Evolutionary conservation across 495 filamentous ascomycete genomes (phyloP).

Genomic region (Aspergillus nanangensis): DNA sequence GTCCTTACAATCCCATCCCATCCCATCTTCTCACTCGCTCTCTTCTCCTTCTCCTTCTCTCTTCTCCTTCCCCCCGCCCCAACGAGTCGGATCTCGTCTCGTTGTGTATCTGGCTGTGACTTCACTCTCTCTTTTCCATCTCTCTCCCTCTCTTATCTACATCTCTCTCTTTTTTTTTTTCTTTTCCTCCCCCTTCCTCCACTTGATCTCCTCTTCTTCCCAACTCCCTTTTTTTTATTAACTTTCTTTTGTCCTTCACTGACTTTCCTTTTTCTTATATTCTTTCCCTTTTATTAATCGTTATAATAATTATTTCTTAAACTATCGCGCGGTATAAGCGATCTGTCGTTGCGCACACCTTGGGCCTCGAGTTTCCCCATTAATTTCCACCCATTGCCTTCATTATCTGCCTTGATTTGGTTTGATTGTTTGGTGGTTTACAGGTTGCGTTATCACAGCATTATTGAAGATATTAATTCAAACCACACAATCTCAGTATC

Average conservation of each 20-base stretch:
- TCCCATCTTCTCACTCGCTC: conserved; percentile 5
- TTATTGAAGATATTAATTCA: no score
- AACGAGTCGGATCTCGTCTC: conserved; percentile 20
- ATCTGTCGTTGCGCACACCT: no score
- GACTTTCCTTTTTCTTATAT: background rate
- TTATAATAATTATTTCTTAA: background rate
- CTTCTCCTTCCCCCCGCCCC: conserved; percentile 15
- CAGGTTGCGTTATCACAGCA: no score
- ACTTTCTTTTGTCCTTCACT: background rate
- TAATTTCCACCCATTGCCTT: background rate
- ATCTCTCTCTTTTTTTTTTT: conserved; percentile 6
- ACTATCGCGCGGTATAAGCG: background rate
- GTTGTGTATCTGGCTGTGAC: conserved; percentile 7
- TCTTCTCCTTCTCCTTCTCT: conserved; percentile 1
- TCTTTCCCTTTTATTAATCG: conserved; percentile 1
- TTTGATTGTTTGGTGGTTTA: no score
- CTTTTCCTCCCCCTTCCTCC: conserved; percentile 5
- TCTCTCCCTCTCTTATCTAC: conserved; percentile 6
- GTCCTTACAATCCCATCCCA: no score
- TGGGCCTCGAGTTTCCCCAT: no score
- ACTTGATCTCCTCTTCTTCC: background rate
- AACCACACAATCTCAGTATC: no score
- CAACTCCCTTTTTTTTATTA: background rate
- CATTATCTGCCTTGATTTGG: no score
- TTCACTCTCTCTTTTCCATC: conserved; percentile 6